phyloP scores from a whole-genome alignment of 352 stramenopile genomes.

The Phytophthora chlamydospora region DNA sequence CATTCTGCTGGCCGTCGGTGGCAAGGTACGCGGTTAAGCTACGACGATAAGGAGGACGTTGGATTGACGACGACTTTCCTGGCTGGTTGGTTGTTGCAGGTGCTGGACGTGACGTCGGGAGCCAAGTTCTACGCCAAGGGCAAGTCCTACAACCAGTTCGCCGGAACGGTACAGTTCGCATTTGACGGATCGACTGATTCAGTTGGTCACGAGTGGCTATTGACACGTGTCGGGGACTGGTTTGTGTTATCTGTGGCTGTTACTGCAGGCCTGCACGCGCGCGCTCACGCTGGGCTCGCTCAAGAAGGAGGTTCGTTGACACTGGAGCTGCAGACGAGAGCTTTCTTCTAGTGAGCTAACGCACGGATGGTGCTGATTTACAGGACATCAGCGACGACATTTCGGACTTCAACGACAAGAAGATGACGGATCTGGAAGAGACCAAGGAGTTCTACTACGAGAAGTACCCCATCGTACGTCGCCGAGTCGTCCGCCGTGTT shows the following conservation, averaged over 20 bases:
- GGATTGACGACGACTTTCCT: constrained; percentile 9
- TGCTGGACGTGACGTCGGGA: constrained; percentile 73
- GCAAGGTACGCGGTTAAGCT: constrained; percentile 50
- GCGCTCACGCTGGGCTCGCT: constrained; percentile 74
- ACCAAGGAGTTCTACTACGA: constrained; percentile 84
- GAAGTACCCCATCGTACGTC: constrained; percentile 86
- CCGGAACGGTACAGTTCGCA: constrained; percentile 51
- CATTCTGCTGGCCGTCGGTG: constrained; percentile 72
- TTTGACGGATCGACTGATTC: constrained; percentile 4
- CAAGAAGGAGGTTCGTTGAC: constrained; percentile 55
- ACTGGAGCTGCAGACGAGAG: not conserved
- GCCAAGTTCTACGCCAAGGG: constrained; percentile 80
- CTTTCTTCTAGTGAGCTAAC: not conserved
- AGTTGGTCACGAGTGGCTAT: constrained; percentile 2
- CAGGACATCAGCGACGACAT: constrained; percentile 80
- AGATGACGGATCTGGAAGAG: constrained; percentile 63
- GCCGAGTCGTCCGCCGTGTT: not conserved
- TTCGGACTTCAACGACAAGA: constrained; percentile 69
- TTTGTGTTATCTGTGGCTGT: not conserved
- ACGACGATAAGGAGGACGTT: not conserved
- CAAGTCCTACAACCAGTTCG: constrained; percentile 78
- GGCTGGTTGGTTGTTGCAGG: constrained; percentile 29
- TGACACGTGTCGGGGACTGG: constrained; percentile 6
- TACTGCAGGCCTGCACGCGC: constrained; percentile 72
- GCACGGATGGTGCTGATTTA: not conserved